A percentile compares a stretch with the other conserved stretches of the same genome.
phyloP scores from a whole-genome alignment of 139 green algal genomes.

The Pseudopediastrum boryanum region DNA sequence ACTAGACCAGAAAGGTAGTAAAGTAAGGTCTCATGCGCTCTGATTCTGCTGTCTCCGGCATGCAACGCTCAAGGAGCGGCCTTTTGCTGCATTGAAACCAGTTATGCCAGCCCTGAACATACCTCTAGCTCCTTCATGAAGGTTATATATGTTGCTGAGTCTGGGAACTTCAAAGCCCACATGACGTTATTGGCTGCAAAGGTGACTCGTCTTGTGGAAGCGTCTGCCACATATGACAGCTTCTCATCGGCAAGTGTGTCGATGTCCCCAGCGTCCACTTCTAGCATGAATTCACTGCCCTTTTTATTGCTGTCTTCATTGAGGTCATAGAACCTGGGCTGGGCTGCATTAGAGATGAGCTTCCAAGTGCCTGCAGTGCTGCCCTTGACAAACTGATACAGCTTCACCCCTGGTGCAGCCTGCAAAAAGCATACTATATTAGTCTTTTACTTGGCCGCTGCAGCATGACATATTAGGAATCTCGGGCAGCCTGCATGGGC shows the following conservation, averaged over 20 bases:
- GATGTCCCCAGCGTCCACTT: slow-evolving; percentile 55
- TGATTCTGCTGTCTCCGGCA: no score
- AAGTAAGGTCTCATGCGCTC: no score
- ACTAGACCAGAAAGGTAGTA: no score
- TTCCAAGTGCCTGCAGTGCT: slow-evolving; percentile 56
- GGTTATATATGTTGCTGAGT: slow-evolving; percentile 34
- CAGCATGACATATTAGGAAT: background rate
- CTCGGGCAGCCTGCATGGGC: background rate
- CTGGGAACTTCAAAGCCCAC: slow-evolving; percentile 70
- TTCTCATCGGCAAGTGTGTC: slow-evolving; percentile 52
- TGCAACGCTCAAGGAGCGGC: no score
- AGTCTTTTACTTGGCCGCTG: no score
- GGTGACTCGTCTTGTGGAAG: slow-evolving; percentile 54
- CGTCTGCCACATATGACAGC: slow-evolving; percentile 51
- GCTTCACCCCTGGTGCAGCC: slow-evolving; percentile 34
- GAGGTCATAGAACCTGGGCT: slow-evolving; percentile 67
- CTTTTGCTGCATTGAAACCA: background rate
- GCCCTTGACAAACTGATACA: slow-evolving; percentile 65
- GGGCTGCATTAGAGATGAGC: slow-evolving; percentile 48
- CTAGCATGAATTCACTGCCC: slow-evolving; percentile 52
- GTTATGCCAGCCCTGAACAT: background rate
- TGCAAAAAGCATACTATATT: no score
- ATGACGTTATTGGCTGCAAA: slow-evolving; percentile 58
- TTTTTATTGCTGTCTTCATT: slow-evolving; percentile 65
- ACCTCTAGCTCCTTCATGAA: slow-evolving; percentile 57